Conservation (phyloP, 306 rosid species). For the Prunus padus region DNA sequence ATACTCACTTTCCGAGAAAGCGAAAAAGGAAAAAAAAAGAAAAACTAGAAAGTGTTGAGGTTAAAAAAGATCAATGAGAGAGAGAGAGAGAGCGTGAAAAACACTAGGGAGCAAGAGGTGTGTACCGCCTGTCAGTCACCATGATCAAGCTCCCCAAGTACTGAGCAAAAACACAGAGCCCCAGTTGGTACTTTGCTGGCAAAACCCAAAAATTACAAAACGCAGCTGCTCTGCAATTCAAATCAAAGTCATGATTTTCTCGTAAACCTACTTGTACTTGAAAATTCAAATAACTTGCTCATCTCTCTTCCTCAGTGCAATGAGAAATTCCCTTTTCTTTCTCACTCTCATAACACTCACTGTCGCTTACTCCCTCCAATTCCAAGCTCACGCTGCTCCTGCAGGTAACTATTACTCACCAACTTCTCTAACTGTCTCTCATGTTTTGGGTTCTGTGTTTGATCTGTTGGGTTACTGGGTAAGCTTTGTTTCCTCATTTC, state of each 20-base stretch:
- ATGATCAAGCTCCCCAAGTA: not conserved
- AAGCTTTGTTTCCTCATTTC: conserved; percentile 24
- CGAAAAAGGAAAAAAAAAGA: conserved; percentile 9
- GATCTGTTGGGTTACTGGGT: conserved; percentile 35
- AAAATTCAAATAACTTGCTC: conserved; percentile 8
- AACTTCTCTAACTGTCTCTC: not conserved
- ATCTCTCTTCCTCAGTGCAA: conserved; percentile 26
- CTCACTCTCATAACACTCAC: conserved; percentile 35
- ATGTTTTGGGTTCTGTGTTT: conserved; percentile 10
- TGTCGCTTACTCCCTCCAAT: conserved; percentile 39
- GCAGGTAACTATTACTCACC: conserved; percentile 52
- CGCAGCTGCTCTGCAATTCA: not conserved
- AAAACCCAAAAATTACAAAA: not conserved
- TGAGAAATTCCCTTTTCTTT: conserved; percentile 48
- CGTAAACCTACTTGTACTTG: not conserved
- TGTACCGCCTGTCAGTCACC: not conserved
- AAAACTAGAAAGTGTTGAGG: not conserved
- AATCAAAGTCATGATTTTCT: not conserved
- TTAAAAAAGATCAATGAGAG: not conserved
- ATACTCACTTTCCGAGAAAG: conserved; percentile 38
- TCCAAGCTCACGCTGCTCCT: conserved; percentile 77
- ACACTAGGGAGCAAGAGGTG: too few species aligned
- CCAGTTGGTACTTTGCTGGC: not conserved
- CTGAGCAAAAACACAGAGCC: not conserved
- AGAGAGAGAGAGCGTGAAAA: too few species aligned